Evolutionary conservation across 768 basidiomycete species (phyloP).

Genomic region (Filobasidium wieringae): DNA sequence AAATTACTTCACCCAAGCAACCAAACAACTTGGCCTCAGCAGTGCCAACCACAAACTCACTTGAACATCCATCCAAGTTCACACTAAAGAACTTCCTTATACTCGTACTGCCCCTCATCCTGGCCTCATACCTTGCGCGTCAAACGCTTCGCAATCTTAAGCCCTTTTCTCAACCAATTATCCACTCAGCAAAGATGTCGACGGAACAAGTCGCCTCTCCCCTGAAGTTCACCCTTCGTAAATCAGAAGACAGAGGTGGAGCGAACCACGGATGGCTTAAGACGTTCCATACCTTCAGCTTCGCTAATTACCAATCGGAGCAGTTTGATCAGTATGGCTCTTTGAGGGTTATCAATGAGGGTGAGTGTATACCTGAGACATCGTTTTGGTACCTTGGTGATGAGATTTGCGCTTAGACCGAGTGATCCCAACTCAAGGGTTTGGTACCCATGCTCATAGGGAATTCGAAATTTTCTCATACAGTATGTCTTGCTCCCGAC

Average conservation of each 20-base stretch:
- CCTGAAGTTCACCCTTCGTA: slow-evolving; percentile 38
- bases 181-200: neutral
- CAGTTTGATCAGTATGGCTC: slow-evolving; percentile 54
- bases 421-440: slow-evolving; percentile 51
- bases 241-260: slow-evolving; percentile 55
- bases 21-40: no score
- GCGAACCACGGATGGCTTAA: slow-evolving; percentile 79
- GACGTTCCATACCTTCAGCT: slow-evolving; percentile 31
- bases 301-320: slow-evolving; percentile 51
- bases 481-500: slow-evolving; percentile 11
- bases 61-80: no score
- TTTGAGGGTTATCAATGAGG: slow-evolving; percentile 80
- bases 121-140: no score
- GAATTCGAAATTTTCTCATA: slow-evolving; percentile 30
- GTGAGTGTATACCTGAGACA: slow-evolving; percentile 40
- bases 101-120: no score
- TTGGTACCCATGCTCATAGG: slow-evolving; percentile 70
- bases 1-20: no score
- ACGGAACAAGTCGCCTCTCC: neutral
- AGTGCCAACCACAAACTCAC: no score
- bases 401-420: neutral
- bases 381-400: slow-evolving; percentile 47
- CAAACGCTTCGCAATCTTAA: no score
- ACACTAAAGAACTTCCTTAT: no score
- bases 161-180: neutral